Evolutionary conservation across 169 alveolate genomes (phyloP), one percentile per base, ranked within the genome.

Genomic region (Eimeria maxima): DNA sequence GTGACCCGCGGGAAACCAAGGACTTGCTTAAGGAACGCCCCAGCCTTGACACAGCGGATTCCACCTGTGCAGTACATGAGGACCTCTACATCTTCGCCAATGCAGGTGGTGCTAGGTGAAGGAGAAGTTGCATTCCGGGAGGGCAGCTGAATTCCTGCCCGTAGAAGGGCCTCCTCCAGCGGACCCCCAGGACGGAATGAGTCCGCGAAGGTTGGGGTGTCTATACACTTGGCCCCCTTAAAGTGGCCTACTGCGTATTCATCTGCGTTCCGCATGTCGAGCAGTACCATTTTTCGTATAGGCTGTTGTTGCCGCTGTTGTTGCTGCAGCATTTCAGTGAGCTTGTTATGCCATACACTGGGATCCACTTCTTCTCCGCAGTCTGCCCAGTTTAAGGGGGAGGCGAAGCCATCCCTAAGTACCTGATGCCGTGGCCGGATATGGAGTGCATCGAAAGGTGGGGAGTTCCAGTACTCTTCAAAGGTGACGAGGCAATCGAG

Each of bases 1-100:
- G 69, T 45, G 45, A 96, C 97, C n/a, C 76, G 18, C 14, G 78
- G 81, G 63, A 96, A n/a, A n/a, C 97, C 97, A n/a, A 96, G 97
- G 13, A 67, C 50, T 71, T 96, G 96, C 81, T 53, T 91, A 50
- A 91, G 80, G 87, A 84, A 96, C 44, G 97, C 97, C 57, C 95
- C 96, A 18, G 96, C 94, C 96, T 96, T 96, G 55, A 92, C 97
- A 55, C 97, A 96, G 45, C 97, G 96, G 81, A 96, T 96, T 1
- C 97, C 97, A 27, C 97, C 97, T 1, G 97, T 96, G 95, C 97
- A 96, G 73, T 96, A 96, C 96, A 96, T 90, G 87, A 96, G 38
- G 55, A 96, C 83, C 69, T 81, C 92, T 44, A 74, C 94, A 22
- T 96, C 95, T 38, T 93, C 87, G 11, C 90, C 45, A 50, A 55